Evolutionary conservation across 1,284 basidiomycete species (phyloP).

Genomic region (Ustilago bromivora): DNA sequence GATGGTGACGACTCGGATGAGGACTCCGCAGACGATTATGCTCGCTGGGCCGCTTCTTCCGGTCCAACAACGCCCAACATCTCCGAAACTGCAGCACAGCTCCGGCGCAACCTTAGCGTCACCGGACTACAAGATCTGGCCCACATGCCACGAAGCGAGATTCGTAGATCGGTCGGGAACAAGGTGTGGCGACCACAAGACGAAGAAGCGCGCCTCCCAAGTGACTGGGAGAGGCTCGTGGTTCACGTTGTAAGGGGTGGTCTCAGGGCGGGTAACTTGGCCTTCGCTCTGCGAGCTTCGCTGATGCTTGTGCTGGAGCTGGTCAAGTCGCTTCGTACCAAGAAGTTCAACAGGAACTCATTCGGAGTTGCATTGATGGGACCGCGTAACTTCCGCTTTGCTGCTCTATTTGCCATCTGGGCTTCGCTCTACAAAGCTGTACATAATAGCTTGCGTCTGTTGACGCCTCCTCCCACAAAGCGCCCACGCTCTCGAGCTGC

Average conservation of each 20-base stretch:
- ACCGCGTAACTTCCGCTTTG: slow-evolving; percentile 62
- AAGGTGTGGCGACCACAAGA: slow-evolving; percentile 68
- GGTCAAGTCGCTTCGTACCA: slow-evolving; percentile 59
- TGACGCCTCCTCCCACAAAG: slow-evolving; percentile 55
- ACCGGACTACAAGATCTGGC: slow-evolving; percentile 63
- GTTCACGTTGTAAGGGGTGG: slow-evolving; percentile 65
- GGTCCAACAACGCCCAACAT: slow-evolving; percentile 65
- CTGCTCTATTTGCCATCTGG: slow-evolving; percentile 64
- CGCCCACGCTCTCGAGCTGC: slow-evolving; percentile 26
- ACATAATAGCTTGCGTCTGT: slow-evolving; percentile 63
- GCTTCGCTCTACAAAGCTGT: slow-evolving; percentile 66
- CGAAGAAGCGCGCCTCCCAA: slow-evolving; percentile 60
- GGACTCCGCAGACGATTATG: slow-evolving; percentile 51
- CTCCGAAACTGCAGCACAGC: slow-evolving; percentile 60
- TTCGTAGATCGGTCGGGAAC: slow-evolving; percentile 59
- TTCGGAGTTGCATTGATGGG: slow-evolving; percentile 55
- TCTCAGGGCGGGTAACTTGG: slow-evolving; percentile 59
- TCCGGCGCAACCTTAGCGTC: slow-evolving; percentile 64
- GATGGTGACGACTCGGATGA: slow-evolving; percentile 36
- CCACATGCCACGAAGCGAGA: slow-evolving; percentile 53
- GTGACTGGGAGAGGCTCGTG: slow-evolving; percentile 66
- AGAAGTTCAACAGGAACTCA: slow-evolving; percentile 40
- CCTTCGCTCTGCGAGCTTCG: slow-evolving; percentile 61
- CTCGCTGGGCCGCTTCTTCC: slow-evolving; percentile 35
- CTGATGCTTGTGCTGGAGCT: slow-evolving; percentile 62